Evolutionary conservation across 768 basidiomycete species (phyloP).

Genomic region (Naganishia vishniacii): DNA sequence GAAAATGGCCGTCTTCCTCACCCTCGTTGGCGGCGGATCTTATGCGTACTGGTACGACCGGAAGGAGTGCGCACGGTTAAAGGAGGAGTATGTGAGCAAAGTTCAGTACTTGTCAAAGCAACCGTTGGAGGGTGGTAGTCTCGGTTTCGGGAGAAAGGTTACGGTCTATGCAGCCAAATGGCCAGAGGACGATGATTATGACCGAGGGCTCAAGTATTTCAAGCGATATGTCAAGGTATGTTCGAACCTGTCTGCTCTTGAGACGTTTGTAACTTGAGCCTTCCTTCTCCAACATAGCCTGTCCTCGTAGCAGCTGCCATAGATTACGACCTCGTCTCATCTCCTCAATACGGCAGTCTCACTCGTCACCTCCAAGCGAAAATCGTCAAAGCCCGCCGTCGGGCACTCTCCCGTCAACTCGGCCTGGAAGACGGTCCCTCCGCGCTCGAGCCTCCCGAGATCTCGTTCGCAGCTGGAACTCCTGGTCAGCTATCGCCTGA

Average conservation of each 20-base stretch:
- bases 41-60: conserved; percentile 84
- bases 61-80: conserved; percentile 68
- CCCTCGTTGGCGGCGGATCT: conserved; percentile 60
- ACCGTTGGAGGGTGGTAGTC: conserved; percentile 55
- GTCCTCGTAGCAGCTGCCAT: conserved; percentile 87
- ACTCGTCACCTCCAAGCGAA: conserved; percentile 68
- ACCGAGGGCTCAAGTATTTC: conserved; percentile 79
- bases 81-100: conserved; percentile 68
- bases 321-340: conserved; percentile 78
- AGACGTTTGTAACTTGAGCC: too few relatives aligned
- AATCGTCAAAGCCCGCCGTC: conserved; percentile 61
- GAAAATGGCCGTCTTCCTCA: conserved; percentile 90
- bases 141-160: conserved; percentile 69
- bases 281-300: conserved; percentile 57
- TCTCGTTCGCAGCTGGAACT: conserved; percentile 9
- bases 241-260: not conserved
- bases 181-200: conserved; percentile 90
- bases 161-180: conserved; percentile 82
- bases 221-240: conserved; percentile 92
- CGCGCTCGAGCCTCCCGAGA: conserved; percentile 52
- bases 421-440: conserved; percentile 47
- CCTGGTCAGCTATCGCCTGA: conserved; percentile 53
- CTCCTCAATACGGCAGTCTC: conserved; percentile 79
- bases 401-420: conserved; percentile 51
- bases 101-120: conserved; percentile 73